Conservation (phyloP, 305 asterid genomes). For the Fraxinus albicans region DNA sequence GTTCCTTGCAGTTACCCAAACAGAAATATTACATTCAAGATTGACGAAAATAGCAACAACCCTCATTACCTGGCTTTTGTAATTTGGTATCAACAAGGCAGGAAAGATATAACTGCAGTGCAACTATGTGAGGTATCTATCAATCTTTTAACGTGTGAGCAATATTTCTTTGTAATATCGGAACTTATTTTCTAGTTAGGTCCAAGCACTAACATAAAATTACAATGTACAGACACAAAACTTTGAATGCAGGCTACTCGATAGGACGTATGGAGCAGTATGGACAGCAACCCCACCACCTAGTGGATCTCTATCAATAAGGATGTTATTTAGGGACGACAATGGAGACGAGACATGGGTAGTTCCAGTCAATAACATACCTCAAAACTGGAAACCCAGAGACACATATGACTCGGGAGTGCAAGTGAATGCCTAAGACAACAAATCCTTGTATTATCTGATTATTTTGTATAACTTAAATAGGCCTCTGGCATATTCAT, state of each 20-base stretch:
- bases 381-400: constrained; percentile 76
- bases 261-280: constrained; percentile 68
- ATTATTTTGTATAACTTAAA: constrained; percentile 12
- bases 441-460: constrained; percentile 7
- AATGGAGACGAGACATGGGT: constrained; percentile 73
- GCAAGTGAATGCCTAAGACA: constrained; percentile 47
- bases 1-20: constrained; percentile 74
- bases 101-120: constrained; percentile 68
- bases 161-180: neutral
- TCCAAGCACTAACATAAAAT: constrained; percentile 2
- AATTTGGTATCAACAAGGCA: constrained; percentile 78
- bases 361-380: constrained; percentile 60
- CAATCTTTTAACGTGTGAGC: neutral
- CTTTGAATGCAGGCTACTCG: constrained; percentile 65
- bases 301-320: constrained; percentile 65
- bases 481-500: constrained; percentile 1
- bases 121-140: constrained; percentile 74
- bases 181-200: constrained; percentile 4
- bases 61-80: constrained; percentile 78
- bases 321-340: constrained; percentile 68
- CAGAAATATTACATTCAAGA: constrained; percentile 66
- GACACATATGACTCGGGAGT: constrained; percentile 73
- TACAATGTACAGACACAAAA: constrained; percentile 52
- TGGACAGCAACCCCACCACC: constrained; percentile 75
- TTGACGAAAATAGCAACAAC: constrained; percentile 68